Base-by-base conservation (phyloP, 202 grass and related monocot genomes). In the Musa balbisiana region DNA sequence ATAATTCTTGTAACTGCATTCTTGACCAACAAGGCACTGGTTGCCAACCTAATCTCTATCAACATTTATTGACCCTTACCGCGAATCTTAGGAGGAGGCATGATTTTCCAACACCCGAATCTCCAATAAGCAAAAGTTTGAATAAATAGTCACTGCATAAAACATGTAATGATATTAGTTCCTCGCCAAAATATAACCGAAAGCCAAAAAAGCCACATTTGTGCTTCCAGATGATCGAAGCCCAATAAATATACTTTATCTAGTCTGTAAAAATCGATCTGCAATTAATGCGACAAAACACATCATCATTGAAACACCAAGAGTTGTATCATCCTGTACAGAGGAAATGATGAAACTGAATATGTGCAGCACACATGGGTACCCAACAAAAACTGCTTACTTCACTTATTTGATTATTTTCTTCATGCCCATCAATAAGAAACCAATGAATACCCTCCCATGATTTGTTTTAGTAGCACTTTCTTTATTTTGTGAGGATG, bases 101-200 rank as follows among this genome's bases (percentile, higher is more conserved):
- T 24, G 69, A 72, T 53, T 72, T 72, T 20, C 69, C 69, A 72
- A 72, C 69, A 52, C 69, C 69, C 23, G 69, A 72, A 72, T 72
- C 69, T 54, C 69, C 69, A 72, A 72, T 72, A 53, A 72, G 69
- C 20, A 72, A 14, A 24, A 72, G 69, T 72, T 72, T 72, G 51
- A 72, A 72, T 19, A 72, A 23, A 53, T 72, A 72, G 49, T 72
- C 69, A 53, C 69, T 72, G 69, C 49, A 72, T 14, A 53, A 52
- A 72, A 72, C 19, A 15, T 4, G 13, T n/a, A 53, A 53, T 43
- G 33, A 53, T 14, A 10, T 67, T 67, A 67, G 65, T 33, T 67
- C 43, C 14, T 14, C 16, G 6, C 1, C 10, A 33, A 27, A 67
- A 13, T 16, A 15, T 11, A 27, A 9, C 9, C 3, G 5, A 43